Base-by-base conservation (phyloP, 2,329 filamentous ascomycete species). In the Malbranchea cinnamomea region DNA sequence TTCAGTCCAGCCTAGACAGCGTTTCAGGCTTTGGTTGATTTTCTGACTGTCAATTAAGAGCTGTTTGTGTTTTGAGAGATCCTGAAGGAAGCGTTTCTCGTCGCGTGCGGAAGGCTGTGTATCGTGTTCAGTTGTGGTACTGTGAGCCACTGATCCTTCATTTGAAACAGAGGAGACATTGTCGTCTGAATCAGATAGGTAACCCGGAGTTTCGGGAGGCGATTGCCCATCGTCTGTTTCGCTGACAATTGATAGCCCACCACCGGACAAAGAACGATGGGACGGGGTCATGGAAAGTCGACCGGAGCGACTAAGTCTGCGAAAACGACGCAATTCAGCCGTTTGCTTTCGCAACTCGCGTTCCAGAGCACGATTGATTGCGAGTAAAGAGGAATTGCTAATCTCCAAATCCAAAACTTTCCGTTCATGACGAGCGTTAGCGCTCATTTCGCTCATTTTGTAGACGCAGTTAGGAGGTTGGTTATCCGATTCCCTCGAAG, bases 341-440 rank as follows among this genome's bases (percentile, higher is more conserved):
- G 80, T 87, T 46, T 95, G 87, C 49, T 92, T 92, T 15, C 84
- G 74, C 44, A 98, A 67, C 49, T 95, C 83, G 14, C 83, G 72
- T 56, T 98, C 89, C 0, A 98, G 60, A 0, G 84, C 89, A 31
- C 85, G 70, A 49, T 98, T 98, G 57, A 98, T 95, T 23, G 89
- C 89, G 33, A 93, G 71, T 3, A 98, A 67, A 1, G 85, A 94
- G 1, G 83, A 89, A 47, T 98, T 98, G 32, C 80, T 93, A 39
- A 98, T 98, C 50, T 98, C 83, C 4, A 98, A 63, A 50, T 98
- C 89, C 41, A 95, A 71, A 1, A 98, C 85, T 59, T 95, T 98
- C 37, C 89, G 73, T 54, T 95, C 89, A 20, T 83, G 71, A 17
- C 89, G 72, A 9, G 89, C 89, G 49, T 83, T 89, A n/a, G 78